phyloP scores from a whole-genome alignment of 495 filamentous ascomycete genomes.

The Aspergillus bridgeri region DNA sequence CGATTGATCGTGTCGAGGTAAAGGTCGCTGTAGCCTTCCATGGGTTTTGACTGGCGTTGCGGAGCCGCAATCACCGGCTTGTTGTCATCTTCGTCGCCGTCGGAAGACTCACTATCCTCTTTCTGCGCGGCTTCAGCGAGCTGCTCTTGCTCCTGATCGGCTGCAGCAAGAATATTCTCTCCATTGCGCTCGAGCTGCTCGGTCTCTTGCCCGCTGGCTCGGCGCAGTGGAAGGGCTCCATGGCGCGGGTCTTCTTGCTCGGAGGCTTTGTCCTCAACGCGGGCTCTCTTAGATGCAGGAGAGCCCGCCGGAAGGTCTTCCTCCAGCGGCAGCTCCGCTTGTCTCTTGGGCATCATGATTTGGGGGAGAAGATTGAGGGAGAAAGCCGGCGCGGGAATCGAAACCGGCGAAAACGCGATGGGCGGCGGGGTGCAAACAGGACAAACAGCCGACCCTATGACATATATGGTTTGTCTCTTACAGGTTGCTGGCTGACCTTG shows the following conservation, averaged over 20 bases:
- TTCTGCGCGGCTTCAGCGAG: conserved; percentile 38
- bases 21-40: conserved; percentile 88
- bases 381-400: conserved; percentile 9
- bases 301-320: conserved; percentile 55
- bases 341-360: conserved; percentile 68
- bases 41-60: conserved; percentile 68
- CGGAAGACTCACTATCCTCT: conserved; percentile 24
- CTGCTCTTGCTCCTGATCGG: conserved; percentile 39
- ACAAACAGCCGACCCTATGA: conserved; percentile 31
- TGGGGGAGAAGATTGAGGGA: conserved; percentile 6
- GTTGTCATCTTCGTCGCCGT: conserved; percentile 40
- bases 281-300: conserved; percentile 72
- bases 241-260: conserved; percentile 33
- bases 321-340: conserved; percentile 73
- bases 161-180: conserved; percentile 34
- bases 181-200: conserved; percentile 37
- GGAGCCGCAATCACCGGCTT: conserved; percentile 39
- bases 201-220: conserved; percentile 29
- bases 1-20: conserved; percentile 98
- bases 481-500: no score
- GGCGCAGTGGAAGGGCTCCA: conserved; percentile 38
- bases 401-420: conserved; percentile 17
- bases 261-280: conserved; percentile 53
- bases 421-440: conserved; percentile 36
- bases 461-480: conserved; percentile 9